Evolutionary conservation across 805 yeast genomes (phyloP).

Genomic region (Candida mattraensis): DNA sequence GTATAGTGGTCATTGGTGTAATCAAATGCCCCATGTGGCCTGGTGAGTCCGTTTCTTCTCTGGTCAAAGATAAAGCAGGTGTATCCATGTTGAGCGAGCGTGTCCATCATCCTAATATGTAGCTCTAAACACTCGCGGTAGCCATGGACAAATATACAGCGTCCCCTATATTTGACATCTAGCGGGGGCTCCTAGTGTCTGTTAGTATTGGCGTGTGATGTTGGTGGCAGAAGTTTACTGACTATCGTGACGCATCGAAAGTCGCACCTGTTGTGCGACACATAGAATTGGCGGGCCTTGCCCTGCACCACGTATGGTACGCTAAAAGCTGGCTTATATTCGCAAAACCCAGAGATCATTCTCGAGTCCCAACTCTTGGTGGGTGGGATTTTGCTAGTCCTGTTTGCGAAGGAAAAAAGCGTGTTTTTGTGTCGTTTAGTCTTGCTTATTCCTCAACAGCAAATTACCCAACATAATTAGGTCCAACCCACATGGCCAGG

Average conservation of each 20-base stretch:
- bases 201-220: too few species aligned
- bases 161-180: conserved; percentile 10
- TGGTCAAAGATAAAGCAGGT: conserved; percentile 11
- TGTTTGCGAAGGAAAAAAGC: too few species aligned
- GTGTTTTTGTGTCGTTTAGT: too few species aligned
- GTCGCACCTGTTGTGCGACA: conserved; percentile 8
- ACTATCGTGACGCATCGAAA: conserved; percentile 11
- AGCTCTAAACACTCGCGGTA: conserved; percentile 11
- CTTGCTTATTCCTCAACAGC: too few species aligned
- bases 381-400: background rate
- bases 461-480: too few species aligned
- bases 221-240: too few species aligned
- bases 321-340: conserved; percentile 7
- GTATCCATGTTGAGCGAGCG: conserved; percentile 8
- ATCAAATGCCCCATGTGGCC: conserved; percentile 6
- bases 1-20: conserved; percentile 11
- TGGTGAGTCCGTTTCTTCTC: conserved; percentile 11
- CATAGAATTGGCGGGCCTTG: conserved; percentile 5
- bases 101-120: conserved; percentile 10
- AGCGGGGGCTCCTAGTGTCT: conserved; percentile 9
- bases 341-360: conserved; percentile 6
- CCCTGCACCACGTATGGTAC: conserved; percentile 6
- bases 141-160: conserved; percentile 14
- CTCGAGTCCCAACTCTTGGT: background rate
- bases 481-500: too few species aligned